Base-by-base conservation (phyloP, 805 yeast species). In the Yamadazyma nakazawae region DNA sequence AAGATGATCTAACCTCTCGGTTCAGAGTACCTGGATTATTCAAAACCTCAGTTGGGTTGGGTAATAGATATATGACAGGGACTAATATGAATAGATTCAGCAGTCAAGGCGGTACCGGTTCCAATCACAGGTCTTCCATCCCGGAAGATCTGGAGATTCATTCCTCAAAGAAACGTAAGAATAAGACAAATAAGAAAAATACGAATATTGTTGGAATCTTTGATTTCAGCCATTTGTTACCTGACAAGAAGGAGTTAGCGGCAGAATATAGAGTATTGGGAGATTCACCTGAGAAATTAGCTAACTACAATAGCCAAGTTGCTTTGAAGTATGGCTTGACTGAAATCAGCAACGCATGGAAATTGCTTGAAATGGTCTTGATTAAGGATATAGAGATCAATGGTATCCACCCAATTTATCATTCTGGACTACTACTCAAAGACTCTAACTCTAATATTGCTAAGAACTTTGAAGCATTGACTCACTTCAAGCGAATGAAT, bases 261-360 rank as follows among this genome's bases (percentile, higher is more conserved):
- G 65, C 74, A 35, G 87, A 81, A 46, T 87, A 85, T 58, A 68
- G 81, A 25, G 75, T 86, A 0, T 63, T 80, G 44, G 89, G 88
- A 2, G 84, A 73, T 30, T 56, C 80, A 1, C 85, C 94, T 0
- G 83, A 79, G 42, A 75, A 72, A 28, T 63, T 88, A 47, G 89
- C 95, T 0, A 60, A 70, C 9, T 80, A 85, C 59, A 91, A 92
- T 59, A 81, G 89, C 1, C 66, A 68, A 18, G 84, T 91, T 2
- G 95, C 96, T 1, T 70, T 69, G 21, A 75, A 76, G 42, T 72
- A 78, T 63, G 88, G 87, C 0, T 75, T 78, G 42, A 66, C 66
- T 7, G 88, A 81, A 18, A 71, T 88, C 1, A 81, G 86, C 7
- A 83, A 85, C 51, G 82, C 86, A 25, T 91, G 97, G 97, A 77